Percentiles rank a stretch among this genome's conserved stretches.
These are phyloP conservation scores for Eucalyptus paniculata DNA, from an alignment of 345 rosid species.

Conservation along the genomic window DNA sequence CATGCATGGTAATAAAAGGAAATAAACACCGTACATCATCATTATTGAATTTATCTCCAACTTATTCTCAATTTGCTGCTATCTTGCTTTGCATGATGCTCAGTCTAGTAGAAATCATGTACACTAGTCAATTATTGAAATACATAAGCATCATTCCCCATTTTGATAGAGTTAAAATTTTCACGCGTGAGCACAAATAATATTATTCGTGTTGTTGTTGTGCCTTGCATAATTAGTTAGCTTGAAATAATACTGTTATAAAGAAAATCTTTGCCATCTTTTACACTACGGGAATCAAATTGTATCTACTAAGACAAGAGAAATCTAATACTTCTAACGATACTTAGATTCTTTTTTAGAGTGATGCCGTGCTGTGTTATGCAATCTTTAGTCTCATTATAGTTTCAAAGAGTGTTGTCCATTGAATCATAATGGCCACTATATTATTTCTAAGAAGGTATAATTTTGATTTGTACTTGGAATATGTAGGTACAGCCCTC, in stretches of 20 bases:
- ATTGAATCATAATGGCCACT: neutral
- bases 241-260: neutral
- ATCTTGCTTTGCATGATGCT: neutral
- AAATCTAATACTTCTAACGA: neutral
- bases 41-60: neutral
- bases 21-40: neutral
- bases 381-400: neutral
- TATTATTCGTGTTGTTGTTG: neutral
- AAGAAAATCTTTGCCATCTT: neutral
- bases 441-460: neutral
- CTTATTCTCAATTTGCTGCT: neutral
- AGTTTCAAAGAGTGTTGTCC: neutral
- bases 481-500: neutral
- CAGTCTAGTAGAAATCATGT: neutral
- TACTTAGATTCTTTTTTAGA: neutral
- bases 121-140: neutral
- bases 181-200: neutral
- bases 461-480: neutral
- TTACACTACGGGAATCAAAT: neutral
- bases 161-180: neutral
- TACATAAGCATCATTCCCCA: neutral
- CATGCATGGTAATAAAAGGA: neutral
- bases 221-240: neutral
- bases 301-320: neutral
- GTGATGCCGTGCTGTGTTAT: accelerated